Evolutionary conservation across 2,329 filamentous ascomycete genomes (phyloP).

Genomic region (Neofusicoccum laricinum): DNA sequence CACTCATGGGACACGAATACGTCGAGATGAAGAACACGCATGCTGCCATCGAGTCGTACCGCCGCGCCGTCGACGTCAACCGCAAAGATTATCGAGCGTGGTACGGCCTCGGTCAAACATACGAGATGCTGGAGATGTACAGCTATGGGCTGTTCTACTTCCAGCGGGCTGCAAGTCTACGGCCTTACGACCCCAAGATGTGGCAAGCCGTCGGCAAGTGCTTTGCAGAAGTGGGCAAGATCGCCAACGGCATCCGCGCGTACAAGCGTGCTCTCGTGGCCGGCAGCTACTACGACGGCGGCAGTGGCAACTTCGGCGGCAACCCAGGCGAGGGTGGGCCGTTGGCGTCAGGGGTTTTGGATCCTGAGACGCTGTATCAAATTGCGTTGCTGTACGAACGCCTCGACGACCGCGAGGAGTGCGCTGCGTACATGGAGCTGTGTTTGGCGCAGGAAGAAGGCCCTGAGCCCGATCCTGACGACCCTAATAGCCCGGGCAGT

Average conservation of each 20-base stretch:
- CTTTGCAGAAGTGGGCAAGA: constrained; percentile 81
- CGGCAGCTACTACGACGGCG: constrained; percentile 78
- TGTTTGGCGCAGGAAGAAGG: constrained; percentile 91
- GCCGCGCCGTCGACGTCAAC: constrained; percentile 92
- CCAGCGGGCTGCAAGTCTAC: constrained; percentile 85
- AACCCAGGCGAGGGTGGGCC: constrained; percentile 42
- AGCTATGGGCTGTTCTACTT: constrained; percentile 98
- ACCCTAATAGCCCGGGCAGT: constrained; percentile 20
- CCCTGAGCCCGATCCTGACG: constrained; percentile 34
- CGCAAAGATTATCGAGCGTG: constrained; percentile 94
- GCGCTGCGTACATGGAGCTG: constrained; percentile 92
- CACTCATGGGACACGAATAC: constrained; percentile 97
- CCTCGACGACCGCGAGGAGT: constrained; percentile 72
- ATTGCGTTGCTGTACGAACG: constrained; percentile 88
- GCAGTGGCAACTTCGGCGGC: constrained; percentile 50
- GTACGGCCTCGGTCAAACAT: constrained; percentile 96
- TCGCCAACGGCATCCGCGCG: constrained; percentile 89
- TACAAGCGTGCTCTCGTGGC: constrained; percentile 88
- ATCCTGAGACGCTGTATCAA: constrained; percentile 85
- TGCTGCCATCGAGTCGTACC: constrained; percentile 94
- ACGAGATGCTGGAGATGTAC: constrained; percentile 97
- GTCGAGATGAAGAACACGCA: constrained; percentile 99
- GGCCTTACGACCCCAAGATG: constrained; percentile 98
- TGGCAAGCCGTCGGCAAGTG: constrained; percentile 96
- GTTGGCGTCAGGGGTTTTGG: constrained; percentile 60